Percentiles rank a stretch among this genome's conserved stretches.
Conservation (phyloP, 164 flowering plant genomes). For the Cinnamomum micranthum region DNA sequence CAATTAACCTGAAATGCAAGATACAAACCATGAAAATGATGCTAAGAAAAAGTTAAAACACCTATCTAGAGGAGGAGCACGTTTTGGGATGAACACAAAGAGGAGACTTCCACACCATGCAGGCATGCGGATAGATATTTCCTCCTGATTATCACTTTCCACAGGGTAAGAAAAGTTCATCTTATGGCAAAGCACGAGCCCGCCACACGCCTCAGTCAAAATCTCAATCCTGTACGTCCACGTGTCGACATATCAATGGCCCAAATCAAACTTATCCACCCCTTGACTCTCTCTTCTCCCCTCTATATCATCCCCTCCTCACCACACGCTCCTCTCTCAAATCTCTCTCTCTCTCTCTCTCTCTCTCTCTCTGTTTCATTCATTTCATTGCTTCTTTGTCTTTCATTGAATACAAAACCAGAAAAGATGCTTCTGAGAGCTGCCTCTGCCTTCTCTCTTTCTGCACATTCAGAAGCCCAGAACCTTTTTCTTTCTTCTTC, state of each 20-base stretch:
- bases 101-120: no score
- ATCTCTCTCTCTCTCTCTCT: neutral
- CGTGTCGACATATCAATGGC: constrained; percentile 25
- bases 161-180: no score
- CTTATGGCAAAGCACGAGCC: constrained; percentile 66
- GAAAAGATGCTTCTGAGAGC: constrained; percentile 42
- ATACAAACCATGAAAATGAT: no score
- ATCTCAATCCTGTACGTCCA: constrained; percentile 45
- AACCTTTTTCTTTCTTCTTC: constrained; percentile 10
- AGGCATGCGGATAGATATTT: no score
- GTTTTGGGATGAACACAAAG: no score
- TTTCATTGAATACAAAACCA: neutral
- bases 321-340: neutral
- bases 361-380: neutral
- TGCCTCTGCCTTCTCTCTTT: constrained; percentile 31
- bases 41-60: no score
- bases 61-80: no score
- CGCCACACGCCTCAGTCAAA: constrained; percentile 52
- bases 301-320: constrained; percentile 3
- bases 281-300: neutral
- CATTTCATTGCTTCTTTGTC: neutral
- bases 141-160: no score
- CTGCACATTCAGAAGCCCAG: constrained; percentile 8
- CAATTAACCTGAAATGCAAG: no score
- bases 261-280: constrained; percentile 1